These are phyloP conservation scores for Tylopilus vinaceipallidus DNA, from an alignment of 768 basidiomycete genomes.

Conservation along the genomic window DNA sequence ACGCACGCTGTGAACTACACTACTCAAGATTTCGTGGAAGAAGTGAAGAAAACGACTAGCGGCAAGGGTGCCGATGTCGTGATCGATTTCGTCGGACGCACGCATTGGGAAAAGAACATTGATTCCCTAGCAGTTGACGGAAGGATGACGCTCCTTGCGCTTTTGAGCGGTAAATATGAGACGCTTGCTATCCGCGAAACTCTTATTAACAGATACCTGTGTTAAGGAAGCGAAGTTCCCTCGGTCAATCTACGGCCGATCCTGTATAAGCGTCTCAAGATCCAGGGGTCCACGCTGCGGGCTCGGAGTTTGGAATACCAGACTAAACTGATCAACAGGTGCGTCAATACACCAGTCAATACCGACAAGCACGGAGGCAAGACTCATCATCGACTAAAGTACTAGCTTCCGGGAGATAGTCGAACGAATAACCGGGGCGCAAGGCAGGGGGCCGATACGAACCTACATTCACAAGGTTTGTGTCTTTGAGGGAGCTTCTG, in stretches of 20 bases:
- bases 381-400: constrained; percentile 1
- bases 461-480: constrained; percentile 77
- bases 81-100: constrained; percentile 80
- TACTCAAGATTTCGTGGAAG: constrained; percentile 74
- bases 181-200: constrained; percentile 17
- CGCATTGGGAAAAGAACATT: constrained; percentile 73
- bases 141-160: constrained; percentile 64
- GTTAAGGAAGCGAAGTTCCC: constrained; percentile 49
- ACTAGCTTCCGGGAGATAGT: constrained; percentile 57
- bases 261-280: constrained; percentile 79
- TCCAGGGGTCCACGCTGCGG: constrained; percentile 87
- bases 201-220: constrained; percentile 18
- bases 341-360: constrained; percentile 30
- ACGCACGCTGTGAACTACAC: constrained; percentile 85
- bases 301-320: constrained; percentile 77
- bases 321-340: constrained; percentile 63
- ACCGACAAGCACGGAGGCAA: not conserved
- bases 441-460: constrained; percentile 59
- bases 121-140: constrained; percentile 69
- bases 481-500: constrained; percentile 13
- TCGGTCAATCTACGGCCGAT: constrained; percentile 61
- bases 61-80: constrained; percentile 78
- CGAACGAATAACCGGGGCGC: constrained; percentile 53
- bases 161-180: constrained; percentile 57
- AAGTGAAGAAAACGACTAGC: constrained; percentile 64